These are phyloP conservation scores for Ilex asprella DNA, from an alignment of 257 asterid genomes.

Conservation along the genomic window DNA sequence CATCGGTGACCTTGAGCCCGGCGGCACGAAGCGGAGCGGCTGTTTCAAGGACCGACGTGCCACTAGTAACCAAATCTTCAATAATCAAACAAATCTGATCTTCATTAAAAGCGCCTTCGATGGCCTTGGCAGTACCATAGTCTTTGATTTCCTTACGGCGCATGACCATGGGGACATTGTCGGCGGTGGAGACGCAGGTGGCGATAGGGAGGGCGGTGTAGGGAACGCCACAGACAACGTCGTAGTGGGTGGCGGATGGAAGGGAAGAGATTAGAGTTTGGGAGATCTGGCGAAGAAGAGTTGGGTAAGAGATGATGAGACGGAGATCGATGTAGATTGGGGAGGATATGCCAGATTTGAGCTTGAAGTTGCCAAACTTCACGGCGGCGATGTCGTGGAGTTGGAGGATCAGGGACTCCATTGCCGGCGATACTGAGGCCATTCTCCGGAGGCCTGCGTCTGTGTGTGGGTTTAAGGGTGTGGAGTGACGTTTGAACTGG, in stretches of 20 bases:
- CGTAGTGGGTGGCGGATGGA: slow-evolving; percentile 55
- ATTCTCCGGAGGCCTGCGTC: background rate
- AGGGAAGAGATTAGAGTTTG: slow-evolving; percentile 47
- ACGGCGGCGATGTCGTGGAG: slow-evolving; percentile 95
- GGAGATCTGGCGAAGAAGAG: slow-evolving; percentile 72
- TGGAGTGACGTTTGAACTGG: background rate
- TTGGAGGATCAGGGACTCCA: slow-evolving; percentile 72
- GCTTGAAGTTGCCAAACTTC: slow-evolving; percentile 88
- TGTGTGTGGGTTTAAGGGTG: too few species aligned
- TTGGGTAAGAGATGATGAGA: slow-evolving; percentile 79
- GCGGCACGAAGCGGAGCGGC: slow-evolving; percentile 80
- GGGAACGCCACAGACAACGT: slow-evolving; percentile 89
- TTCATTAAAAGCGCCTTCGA: slow-evolving; percentile 60
- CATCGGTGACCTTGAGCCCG: slow-evolving; percentile 79
- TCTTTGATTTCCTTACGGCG: slow-evolving; percentile 93
- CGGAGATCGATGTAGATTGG: slow-evolving; percentile 99
- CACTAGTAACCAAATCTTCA: slow-evolving; percentile 95
- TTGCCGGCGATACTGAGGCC: slow-evolving; percentile 20
- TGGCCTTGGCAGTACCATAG: slow-evolving; percentile 83
- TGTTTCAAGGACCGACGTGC: slow-evolving; percentile 88
- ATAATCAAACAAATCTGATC: slow-evolving; percentile 64
- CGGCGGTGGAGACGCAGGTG: slow-evolving; percentile 58
- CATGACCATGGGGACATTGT: slow-evolving; percentile 82
- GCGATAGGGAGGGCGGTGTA: slow-evolving; percentile 97
- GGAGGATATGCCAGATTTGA: slow-evolving; percentile 89